Evolutionary conservation across 2,329 filamentous ascomycete species (phyloP), one percentile per base, ranked within the genome.

Genomic region (Ophiostoma angusticollis): DNA sequence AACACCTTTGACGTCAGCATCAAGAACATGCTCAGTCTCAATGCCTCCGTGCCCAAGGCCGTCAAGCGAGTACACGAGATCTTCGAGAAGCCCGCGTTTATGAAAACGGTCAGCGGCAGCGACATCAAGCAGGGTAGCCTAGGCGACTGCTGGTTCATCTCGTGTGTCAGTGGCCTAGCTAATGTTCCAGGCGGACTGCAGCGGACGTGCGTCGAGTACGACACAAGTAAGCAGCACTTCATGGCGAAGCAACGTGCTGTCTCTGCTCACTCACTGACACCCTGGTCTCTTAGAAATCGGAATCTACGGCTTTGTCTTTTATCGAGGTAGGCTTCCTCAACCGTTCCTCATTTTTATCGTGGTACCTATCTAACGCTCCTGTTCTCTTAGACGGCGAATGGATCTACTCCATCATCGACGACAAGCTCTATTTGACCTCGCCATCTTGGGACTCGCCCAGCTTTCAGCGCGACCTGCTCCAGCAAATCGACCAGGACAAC

Each of bases 251-350:
- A n/a, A n/a, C n/a, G n/a, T n/a, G n/a, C n/a, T n/a, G n/a, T n/a
- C n/a, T 58, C 11, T 8, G 11, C 16, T 27, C n/a, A 27, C 11
- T 18, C 33, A 6, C 25, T 28, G 25, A 28, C 25, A 13, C 25
- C 25, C 6, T 13, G 12, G 19, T 32, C 9, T 21, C 17, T 14
- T 28, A 59, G 67, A 71, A 46, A 77, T 91, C 36, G 84, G 85
- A 8, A 85, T 93, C 4, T 93, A 93, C 51, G 85, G 85, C 1
- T 93, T 93, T 52, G 83, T 93, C 35, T 93, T 93, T 54, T 83
- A 81, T 54, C 67, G 84, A 54, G 72, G 72, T 58, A 67, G 57
- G 46, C 56, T 27, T n/a, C 22, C 17, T 14, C 19, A n/a, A n/a
- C 21, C 24, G 17, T 28, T 18, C 12, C 2, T 12, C 7, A 11